Base-by-base conservation (phyloP, 2,329 filamentous ascomycete species). In the Elsinoe batatas region DNA sequence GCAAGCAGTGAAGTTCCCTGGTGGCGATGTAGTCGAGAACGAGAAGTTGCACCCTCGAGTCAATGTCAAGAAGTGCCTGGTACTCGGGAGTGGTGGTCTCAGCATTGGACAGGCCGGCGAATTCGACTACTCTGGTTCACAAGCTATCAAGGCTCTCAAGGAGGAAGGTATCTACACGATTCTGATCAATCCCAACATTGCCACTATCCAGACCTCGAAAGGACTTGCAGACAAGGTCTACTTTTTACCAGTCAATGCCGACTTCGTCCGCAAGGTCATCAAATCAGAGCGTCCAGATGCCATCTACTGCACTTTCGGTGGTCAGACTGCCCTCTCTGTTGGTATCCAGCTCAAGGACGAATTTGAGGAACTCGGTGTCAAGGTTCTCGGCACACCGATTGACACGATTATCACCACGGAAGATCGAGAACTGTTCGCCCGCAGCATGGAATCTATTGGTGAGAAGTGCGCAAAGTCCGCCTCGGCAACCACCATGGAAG, bases 321-420 rank as follows among this genome's bases (percentile, higher is more conserved):
- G 93, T 12, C 93, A 98, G 73, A 98, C 93, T 32, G 93, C 93
- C 37, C 79, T 98, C n/a, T 84, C 88, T 64, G 93, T 98, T 43
- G 93, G 93, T 72, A 97, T 97, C 58, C 86, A 96, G 73, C 84
- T 97, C 66, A 96, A 95, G 76, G 91, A 97, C 68, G 93, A 97
- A 72, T 96, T 98, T 61, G 89, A 95, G 70, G 79, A 76, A 51
- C 85, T 97, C 4, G 93, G 93, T 43, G 91, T 98, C 65, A 85
- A 90, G 74, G 91, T 98, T 42, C 80, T 98, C 13, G 93, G 93
- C 71, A 98, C 93, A 5, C 91, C 91, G 11, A 97, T 98, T 60
- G 87, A 96, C 42, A 97, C 93, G 47, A 95, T 98, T 73, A 95
- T 97, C 73, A 97, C 91, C 18, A 98, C 93, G 1, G 93, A 98